Evolutionary conservation across 208 protist species (phyloP).

Genomic region (Trypanosoma avium): DNA sequence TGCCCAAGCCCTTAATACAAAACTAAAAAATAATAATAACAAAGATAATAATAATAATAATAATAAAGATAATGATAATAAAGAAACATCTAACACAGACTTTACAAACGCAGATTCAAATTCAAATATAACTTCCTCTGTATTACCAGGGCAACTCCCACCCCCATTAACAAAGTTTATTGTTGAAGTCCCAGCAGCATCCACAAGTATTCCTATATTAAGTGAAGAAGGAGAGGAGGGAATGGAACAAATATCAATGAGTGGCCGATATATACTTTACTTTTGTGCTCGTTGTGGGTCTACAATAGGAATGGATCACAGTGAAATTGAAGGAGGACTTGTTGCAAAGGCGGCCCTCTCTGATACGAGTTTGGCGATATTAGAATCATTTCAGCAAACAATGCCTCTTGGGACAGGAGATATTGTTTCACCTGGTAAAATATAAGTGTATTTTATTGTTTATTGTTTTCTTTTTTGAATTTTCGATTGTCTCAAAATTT

Average conservation of each 20-base stretch:
- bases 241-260: neutral
- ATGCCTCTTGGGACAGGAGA: slow-evolving; percentile 11
- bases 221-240: no score
- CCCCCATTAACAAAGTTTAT: slow-evolving; percentile 6
- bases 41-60: neutral
- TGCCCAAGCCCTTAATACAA: slow-evolving; percentile 11
- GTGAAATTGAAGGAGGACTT: slow-evolving; percentile 55
- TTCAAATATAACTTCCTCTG: no score
- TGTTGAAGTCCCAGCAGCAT: slow-evolving; percentile 11
- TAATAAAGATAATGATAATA: neutral
- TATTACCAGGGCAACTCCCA: no score
- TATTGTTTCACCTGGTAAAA: neutral
- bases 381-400: slow-evolving; percentile 53
- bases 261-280: slow-evolving; percentile 24
- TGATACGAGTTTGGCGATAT: slow-evolving; percentile 40
- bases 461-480: neutral
- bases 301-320: slow-evolving; percentile 56
- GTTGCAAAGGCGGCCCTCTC: slow-evolving; percentile 53
- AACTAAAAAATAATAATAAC: neutral
- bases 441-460: slow-evolving; percentile 15
- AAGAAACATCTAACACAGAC: no score
- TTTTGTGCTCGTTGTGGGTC: slow-evolving; percentile 66
- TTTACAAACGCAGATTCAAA: no score
- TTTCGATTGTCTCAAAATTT: slow-evolving; percentile 4
- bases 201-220: no score